Evolutionary conservation across 441 rosid species (phyloP).

Genomic region (Melianthus villosus): DNA sequence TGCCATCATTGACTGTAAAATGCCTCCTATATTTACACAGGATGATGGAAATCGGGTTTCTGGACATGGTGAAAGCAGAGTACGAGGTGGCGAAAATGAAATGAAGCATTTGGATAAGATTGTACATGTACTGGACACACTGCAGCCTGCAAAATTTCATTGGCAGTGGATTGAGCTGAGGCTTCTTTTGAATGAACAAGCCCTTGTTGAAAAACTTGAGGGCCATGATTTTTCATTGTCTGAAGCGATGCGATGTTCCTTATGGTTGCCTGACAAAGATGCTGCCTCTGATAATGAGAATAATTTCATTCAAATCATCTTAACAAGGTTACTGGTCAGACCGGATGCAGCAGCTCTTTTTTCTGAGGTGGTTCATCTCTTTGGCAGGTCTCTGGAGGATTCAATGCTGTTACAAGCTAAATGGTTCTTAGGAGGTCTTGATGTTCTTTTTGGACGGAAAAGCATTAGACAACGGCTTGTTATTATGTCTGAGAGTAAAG

Average conservation of each 20-base stretch:
- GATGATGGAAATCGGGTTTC: slow-evolving; percentile 41
- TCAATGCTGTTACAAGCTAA: slow-evolving; percentile 77
- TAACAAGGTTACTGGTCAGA: slow-evolving; percentile 89
- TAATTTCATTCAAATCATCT: slow-evolving; percentile 67
- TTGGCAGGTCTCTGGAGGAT: slow-evolving; percentile 89
- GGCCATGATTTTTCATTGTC: slow-evolving; percentile 47
- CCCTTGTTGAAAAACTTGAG: slow-evolving; percentile 72
- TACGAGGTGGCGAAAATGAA: slow-evolving; percentile 35
- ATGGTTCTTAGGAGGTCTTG: slow-evolving; percentile 83
- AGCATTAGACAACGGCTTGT: slow-evolving; percentile 70
- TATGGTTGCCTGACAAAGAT: slow-evolving; percentile 51
- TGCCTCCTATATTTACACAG: slow-evolving; percentile 35
- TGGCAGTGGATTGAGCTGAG: slow-evolving; percentile 99
- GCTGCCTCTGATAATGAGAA: slow-evolving; percentile 85
- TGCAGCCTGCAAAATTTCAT: slow-evolving; percentile 95
- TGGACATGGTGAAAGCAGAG: slow-evolving; percentile 36
- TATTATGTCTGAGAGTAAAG: slow-evolving; percentile 62
- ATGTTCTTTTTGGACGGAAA: slow-evolving; percentile 85
- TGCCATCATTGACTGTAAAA: slow-evolving; percentile 70
- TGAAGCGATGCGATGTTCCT: slow-evolving; percentile 64
- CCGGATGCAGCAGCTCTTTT: slow-evolving; percentile 95
- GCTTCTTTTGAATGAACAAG: slow-evolving; percentile 92
- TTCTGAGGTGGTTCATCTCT: slow-evolving; percentile 89
- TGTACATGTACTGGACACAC: slow-evolving; percentile 56
- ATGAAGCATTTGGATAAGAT: slow-evolving; percentile 69